A percentile compares a stretch with the other conserved stretches of the same genome.
phyloP scores from a whole-genome alignment of 495 filamentous ascomycete species.

The Schizothecium vesticola region DNA sequence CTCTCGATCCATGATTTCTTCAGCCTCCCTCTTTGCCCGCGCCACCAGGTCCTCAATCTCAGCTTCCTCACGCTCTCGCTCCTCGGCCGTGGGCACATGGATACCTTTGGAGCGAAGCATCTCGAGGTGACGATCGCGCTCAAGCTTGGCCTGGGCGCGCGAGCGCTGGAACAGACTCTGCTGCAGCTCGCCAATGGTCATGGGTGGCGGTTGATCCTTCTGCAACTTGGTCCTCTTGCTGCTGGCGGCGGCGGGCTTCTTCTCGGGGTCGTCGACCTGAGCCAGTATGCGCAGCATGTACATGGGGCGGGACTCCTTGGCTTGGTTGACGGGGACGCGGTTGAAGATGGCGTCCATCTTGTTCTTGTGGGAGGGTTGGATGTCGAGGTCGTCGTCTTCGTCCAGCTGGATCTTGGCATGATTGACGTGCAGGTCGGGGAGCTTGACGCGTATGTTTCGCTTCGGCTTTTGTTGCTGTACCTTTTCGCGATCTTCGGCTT shows the following conservation, averaged over 20 bases:
- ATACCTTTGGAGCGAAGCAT: slow-evolving; percentile 73
- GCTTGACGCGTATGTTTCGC: slow-evolving; percentile 39
- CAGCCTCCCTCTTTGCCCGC: slow-evolving; percentile 72
- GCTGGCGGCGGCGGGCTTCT: slow-evolving; percentile 16
- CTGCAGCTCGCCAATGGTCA: slow-evolving; percentile 68
- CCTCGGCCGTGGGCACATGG: slow-evolving; percentile 77
- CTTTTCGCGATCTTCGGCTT: slow-evolving; percentile 11
- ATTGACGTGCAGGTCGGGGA: slow-evolving; percentile 31
- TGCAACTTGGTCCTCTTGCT: slow-evolving; percentile 27
- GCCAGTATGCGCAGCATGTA: slow-evolving; percentile 66
- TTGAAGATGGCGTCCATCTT: slow-evolving; percentile 61
- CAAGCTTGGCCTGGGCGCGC: slow-evolving; percentile 70
- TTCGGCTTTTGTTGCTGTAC: slow-evolving; percentile 18
- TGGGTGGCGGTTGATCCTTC: slow-evolving; percentile 37
- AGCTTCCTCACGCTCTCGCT: slow-evolving; percentile 68
- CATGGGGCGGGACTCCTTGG: slow-evolving; percentile 59
- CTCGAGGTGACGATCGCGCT: slow-evolving; percentile 72
- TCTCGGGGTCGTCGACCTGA: slow-evolving; percentile 57
- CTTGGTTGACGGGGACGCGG: slow-evolving; percentile 52
- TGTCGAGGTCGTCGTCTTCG: slow-evolving; percentile 37
- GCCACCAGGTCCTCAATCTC: slow-evolving; percentile 84
- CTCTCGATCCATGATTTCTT: slow-evolving; percentile 73
- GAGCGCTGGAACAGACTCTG: slow-evolving; percentile 60
- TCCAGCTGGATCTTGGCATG: slow-evolving; percentile 29
- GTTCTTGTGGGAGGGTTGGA: slow-evolving; percentile 31